Evolutionary conservation across 306 rosid species (phyloP).

Genomic region (Glycyrrhiza uralensis): DNA sequence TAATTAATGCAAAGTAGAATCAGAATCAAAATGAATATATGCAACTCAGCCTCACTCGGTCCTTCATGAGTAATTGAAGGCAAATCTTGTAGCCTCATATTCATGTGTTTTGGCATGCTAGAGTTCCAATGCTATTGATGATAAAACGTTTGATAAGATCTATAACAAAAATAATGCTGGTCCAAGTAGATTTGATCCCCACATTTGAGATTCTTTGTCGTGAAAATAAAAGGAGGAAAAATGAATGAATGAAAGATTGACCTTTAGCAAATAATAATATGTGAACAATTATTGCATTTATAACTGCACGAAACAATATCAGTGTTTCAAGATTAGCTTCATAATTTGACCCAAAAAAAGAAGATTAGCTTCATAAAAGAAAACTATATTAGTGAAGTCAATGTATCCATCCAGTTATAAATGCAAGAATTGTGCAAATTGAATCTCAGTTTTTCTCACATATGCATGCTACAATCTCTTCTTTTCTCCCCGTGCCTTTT

Average conservation of each 20-base stretch:
- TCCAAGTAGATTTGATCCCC: no score
- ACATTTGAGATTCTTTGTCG: no score
- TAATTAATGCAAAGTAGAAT: no score
- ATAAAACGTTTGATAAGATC: no score
- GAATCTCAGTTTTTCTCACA: not conserved
- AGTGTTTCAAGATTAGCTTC: not conserved
- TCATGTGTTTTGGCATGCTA: no score
- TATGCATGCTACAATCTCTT: conserved; percentile 54
- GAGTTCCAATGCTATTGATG: no score
- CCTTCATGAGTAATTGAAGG: not conserved
- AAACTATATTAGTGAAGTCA: not conserved
- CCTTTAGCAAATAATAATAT: not conserved
- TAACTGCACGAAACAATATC: conserved; percentile 13
- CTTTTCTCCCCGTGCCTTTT: conserved; percentile 70
- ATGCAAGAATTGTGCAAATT: conserved; percentile 19
- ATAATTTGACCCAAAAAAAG: no score
- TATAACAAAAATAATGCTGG: no score
- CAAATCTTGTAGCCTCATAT: no score
- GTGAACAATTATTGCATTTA: conserved; percentile 22
- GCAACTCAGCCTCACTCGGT: not conserved
- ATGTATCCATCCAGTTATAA: conserved; percentile 14
- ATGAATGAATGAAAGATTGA: not conserved
- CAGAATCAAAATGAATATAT: no score
- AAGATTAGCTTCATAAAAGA: not conserved
- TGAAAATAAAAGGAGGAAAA: not conserved